phyloP scores from a whole-genome alignment of 2,329 filamentous ascomycete species.

The Simplicillium aogashimaense region DNA sequence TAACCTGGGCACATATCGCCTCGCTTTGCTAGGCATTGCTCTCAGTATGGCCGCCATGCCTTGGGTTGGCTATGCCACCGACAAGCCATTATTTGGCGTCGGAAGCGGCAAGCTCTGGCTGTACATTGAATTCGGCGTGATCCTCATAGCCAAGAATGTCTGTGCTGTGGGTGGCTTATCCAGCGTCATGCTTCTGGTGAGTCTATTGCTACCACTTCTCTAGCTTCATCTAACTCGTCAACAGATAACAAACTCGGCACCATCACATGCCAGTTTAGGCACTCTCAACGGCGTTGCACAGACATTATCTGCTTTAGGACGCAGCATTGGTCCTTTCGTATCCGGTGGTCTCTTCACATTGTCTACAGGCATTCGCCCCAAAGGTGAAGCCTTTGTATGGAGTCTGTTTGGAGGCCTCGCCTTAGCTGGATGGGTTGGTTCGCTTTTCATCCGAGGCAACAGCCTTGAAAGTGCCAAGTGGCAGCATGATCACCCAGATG shows the following conservation, averaged over 20 bases:
- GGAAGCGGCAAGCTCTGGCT: conserved; percentile 59
- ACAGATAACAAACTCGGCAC: conserved; percentile 87
- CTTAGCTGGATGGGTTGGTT: conserved; percentile 69
- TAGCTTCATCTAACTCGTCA: background rate
- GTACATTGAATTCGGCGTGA: conserved; percentile 69
- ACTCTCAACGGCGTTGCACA: conserved; percentile 91
- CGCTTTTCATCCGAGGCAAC: conserved; percentile 63
- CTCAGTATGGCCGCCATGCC: conserved; percentile 81
- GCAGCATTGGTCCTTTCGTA: conserved; percentile 79
- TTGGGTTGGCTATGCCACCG: conserved; percentile 70
- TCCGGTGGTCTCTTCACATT: conserved; percentile 81
- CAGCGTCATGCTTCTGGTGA: conserved; percentile 75
- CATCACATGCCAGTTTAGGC: conserved; percentile 75
- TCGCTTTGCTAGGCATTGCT: conserved; percentile 69
- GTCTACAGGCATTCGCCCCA: conserved; percentile 61
- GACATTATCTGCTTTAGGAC: conserved; percentile 81
- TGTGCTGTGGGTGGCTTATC: conserved; percentile 83
- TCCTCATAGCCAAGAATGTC: conserved; percentile 82
- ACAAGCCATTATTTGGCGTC: conserved; percentile 43
- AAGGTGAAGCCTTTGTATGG: conserved; percentile 79
- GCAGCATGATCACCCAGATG: conserved; percentile 12
- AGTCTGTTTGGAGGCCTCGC: conserved; percentile 78
- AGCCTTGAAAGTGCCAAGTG: conserved; percentile 51
- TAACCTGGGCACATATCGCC: conserved; percentile 75
- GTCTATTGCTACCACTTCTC: conserved; percentile 16